Percentiles rank a stretch among this genome's conserved stretches.
phyloP scores from a whole-genome alignment of 2,329 filamentous ascomycete species.

The Chaetomium sp. region DNA sequence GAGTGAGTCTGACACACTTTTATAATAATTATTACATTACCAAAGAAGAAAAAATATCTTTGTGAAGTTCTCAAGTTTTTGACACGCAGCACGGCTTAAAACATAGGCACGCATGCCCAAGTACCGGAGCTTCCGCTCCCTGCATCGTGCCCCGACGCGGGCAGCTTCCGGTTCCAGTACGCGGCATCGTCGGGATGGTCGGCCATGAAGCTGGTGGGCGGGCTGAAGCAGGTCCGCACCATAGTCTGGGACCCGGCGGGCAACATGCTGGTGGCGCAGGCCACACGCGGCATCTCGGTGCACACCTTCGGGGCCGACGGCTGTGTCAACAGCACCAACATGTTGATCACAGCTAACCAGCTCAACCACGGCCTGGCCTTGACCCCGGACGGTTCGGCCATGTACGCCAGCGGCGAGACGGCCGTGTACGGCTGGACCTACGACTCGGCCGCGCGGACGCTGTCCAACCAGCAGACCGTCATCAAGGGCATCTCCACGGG shows the following conservation, averaged over 20 bases:
- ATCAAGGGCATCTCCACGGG: slow-evolving; percentile 35
- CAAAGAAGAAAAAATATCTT: too few species aligned
- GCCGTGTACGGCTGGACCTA: slow-evolving; percentile 52
- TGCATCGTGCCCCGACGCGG: slow-evolving; percentile 31
- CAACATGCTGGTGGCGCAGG: slow-evolving; percentile 34
- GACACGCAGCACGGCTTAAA: too few species aligned
- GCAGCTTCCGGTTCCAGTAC: slow-evolving; percentile 28
- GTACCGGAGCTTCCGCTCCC: slow-evolving; percentile 28
- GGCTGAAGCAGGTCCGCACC: slow-evolving; percentile 31
- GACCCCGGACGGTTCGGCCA: slow-evolving; percentile 33
- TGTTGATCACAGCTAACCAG: slow-evolving; percentile 30
- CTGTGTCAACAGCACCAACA: slow-evolving; percentile 34
- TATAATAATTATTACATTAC: too few species aligned
- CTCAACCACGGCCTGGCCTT: slow-evolving; percentile 37
- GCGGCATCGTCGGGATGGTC: slow-evolving; percentile 32
- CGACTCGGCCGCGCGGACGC: slow-evolving; percentile 41
- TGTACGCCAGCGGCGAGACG: slow-evolving; percentile 35
- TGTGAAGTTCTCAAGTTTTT: too few species aligned
- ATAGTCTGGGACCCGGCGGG: slow-evolving; percentile 32
- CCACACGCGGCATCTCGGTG: slow-evolving; percentile 32
- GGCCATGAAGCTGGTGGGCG: slow-evolving; percentile 35
- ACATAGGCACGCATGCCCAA: slow-evolving; percentile 14
- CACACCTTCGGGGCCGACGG: slow-evolving; percentile 36
- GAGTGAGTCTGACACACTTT: slow-evolving; percentile 8
- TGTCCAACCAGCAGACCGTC: slow-evolving; percentile 36